Percentiles rank a stretch among this genome's conserved stretches.
phyloP scores from a whole-genome alignment of 2,329 filamentous ascomycete species.

The Xylaria sp. region DNA sequence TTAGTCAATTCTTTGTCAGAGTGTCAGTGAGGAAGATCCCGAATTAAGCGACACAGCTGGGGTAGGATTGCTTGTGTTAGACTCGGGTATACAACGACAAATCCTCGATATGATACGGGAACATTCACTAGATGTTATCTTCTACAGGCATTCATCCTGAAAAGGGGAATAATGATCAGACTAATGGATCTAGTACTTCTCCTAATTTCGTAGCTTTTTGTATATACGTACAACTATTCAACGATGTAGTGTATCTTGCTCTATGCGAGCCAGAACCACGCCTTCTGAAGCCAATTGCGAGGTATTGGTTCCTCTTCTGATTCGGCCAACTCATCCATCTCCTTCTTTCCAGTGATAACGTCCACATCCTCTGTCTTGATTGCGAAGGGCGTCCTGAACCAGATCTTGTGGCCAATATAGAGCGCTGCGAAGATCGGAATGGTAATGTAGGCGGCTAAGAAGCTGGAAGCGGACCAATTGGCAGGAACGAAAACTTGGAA shows the following conservation, averaged over 20 bases:
- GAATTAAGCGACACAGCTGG: not conserved
- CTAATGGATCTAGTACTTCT: not conserved
- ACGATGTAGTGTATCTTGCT: not conserved
- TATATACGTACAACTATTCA: not conserved
- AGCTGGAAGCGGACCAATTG: slow-evolving; percentile 71
- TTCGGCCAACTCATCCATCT: slow-evolving; percentile 69
- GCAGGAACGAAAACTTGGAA: slow-evolving; percentile 78
- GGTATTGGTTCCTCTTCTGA: slow-evolving; percentile 60
- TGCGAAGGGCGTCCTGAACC: slow-evolving; percentile 57
- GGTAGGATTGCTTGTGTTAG: not conserved
- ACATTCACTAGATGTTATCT: not conserved
- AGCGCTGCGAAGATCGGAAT: slow-evolving; percentile 70
- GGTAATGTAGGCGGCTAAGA: slow-evolving; percentile 73
- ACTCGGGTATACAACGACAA: not conserved
- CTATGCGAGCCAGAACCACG: slow-evolving; percentile 68
- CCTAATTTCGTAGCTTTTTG: not conserved
- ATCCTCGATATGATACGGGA: not conserved
- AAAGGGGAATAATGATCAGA: not conserved
- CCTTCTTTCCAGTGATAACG: slow-evolving; percentile 67
- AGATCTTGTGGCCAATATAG: slow-evolving; percentile 70
- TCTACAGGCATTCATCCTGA: not conserved
- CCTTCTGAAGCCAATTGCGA: slow-evolving; percentile 62
- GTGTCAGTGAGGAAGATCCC: not conserved
- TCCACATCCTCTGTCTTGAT: slow-evolving; percentile 64
- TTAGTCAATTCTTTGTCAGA: not conserved